Percentiles rank a stretch among this genome's conserved stretches.
phyloP scores from a whole-genome alignment of 768 basidiomycete species.

The Trametes cubensis region DNA sequence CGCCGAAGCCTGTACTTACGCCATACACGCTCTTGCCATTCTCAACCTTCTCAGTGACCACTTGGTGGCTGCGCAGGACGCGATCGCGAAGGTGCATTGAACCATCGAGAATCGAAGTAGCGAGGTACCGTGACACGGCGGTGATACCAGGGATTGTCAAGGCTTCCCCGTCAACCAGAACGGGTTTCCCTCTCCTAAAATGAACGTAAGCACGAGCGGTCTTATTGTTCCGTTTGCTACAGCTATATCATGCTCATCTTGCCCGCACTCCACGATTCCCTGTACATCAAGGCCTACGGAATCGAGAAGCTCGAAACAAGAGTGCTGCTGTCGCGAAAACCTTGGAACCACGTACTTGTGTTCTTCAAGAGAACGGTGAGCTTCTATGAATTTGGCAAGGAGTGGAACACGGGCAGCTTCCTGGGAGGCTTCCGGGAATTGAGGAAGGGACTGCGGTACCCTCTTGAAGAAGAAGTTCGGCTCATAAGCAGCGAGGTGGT shows the following conservation, averaged over 20 bases:
- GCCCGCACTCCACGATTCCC: neutral
- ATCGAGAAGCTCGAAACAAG: constrained; percentile 1
- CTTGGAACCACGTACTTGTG: constrained; percentile 54
- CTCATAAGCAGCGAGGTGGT: constrained; percentile 10
- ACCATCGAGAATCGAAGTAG: constrained; percentile 54
- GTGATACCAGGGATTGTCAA: constrained; percentile 78
- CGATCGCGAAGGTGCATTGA: constrained; percentile 51
- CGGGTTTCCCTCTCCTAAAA: constrained; percentile 59
- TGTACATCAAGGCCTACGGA: neutral
- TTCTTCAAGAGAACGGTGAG: constrained; percentile 60
- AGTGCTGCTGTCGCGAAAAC: neutral
- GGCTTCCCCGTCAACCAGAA: constrained; percentile 67
- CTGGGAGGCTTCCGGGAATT: neutral
- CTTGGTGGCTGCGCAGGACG: constrained; percentile 61
- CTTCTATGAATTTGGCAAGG: constrained; percentile 58
- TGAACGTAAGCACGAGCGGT: neutral
- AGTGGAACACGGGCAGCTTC: constrained; percentile 36
- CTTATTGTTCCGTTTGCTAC: no score
- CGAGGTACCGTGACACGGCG: constrained; percentile 69
- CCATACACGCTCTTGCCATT: constrained; percentile 77
- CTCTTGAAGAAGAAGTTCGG: constrained; percentile 15
- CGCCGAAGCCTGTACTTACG: constrained; percentile 85
- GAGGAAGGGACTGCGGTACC: constrained; percentile 2
- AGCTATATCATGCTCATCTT: no score
- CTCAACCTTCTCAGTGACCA: constrained; percentile 68